phyloP scores from a whole-genome alignment of 2,329 filamentous ascomycete species.

The Ascochyta rabiei region DNA sequence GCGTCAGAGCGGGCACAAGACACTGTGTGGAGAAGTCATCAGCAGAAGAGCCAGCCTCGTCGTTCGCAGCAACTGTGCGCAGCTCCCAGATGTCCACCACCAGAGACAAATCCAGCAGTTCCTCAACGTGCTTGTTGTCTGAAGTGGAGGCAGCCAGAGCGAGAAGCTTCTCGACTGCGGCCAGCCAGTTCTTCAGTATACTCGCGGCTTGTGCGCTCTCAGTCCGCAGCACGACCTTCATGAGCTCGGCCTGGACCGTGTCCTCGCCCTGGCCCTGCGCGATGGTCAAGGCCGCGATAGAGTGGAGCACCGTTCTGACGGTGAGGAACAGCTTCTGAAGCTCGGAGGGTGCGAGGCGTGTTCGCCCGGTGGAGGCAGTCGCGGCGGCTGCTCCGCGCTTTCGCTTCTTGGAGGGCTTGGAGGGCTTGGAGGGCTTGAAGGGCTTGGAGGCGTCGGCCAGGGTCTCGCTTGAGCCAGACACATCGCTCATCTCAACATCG shows the following conservation, averaged over 20 bases:
- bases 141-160: neutral
- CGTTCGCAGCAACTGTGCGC: constrained; percentile 33
- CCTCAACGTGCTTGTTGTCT: neutral
- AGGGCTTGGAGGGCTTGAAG: constrained; percentile 37
- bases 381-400: constrained; percentile 37
- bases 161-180: constrained; percentile 28
- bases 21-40: constrained; percentile 49
- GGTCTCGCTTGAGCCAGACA: constrained; percentile 39
- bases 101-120: constrained; percentile 30
- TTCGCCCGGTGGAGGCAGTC: constrained; percentile 23
- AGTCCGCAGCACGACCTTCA: constrained; percentile 44
- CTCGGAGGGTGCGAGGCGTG: constrained; percentile 15
- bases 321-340: constrained; percentile 32
- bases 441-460: constrained; percentile 30
- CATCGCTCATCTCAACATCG: constrained; percentile 20
- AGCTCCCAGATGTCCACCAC: constrained; percentile 44
- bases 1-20: constrained; percentile 38
- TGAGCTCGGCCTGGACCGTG: constrained; percentile 38
- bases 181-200: constrained; percentile 46
- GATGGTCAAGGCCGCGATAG: constrained; percentile 27
- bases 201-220: constrained; percentile 44
- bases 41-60: constrained; percentile 36
- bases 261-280: constrained; percentile 24
- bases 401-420: constrained; percentile 42
- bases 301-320: constrained; percentile 25